Evolutionary conservation across 768 basidiomycete species (phyloP), one percentile per base, ranked within the genome.

Genomic region (Macrolepiota albuminosa): DNA sequence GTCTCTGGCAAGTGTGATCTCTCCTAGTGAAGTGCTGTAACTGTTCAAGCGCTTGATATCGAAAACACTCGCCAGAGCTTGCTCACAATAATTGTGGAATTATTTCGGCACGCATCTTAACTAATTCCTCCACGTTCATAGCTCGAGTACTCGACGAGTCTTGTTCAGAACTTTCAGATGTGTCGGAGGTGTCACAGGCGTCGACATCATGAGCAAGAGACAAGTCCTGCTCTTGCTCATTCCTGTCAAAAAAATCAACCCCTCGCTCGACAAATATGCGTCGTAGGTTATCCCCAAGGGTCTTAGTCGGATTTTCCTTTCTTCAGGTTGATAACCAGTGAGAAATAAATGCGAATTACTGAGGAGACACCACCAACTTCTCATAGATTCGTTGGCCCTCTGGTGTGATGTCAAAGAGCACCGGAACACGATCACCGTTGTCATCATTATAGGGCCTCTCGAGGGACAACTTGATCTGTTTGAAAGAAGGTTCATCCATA

Each of bases 391-490:
- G 81, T 62, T 84, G 79, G 42, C 91, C 89, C 46, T 90, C 86
- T 29, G 81, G 77, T 7, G 81, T 79, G 57, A 94, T 89, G 67
- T 94, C 91, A 31, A 81, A 73, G 33, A 93, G 73, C 6, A 78
- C 75, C 29, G 83, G 87, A 33, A 93, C 82, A 9, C 68, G 78
- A 48, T 81, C 75, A 8, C 88, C 90, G 40, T 80, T 72, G 64
- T 93, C 91, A 66, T 91, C 87, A 70, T 87, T 91, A 75, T 92
- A 92, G 0, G 89, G 90, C 42, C 84, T 78, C 68, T 94, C 91
- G 36, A 94, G 78, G 1, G 89, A 86, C 10, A 93, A 74, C 61
- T 74, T 86, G 40, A 86, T 75, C 62, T 79, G 79, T 67, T 81
- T 85, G 82, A 85, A 88, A 9, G 76, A 68, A 11, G 77, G 78